Percentiles rank a stretch among this genome's conserved stretches.
Evolutionary conservation across 1,284 basidiomycete species (phyloP).

Genomic region (Acaromyces ingoldii): DNA sequence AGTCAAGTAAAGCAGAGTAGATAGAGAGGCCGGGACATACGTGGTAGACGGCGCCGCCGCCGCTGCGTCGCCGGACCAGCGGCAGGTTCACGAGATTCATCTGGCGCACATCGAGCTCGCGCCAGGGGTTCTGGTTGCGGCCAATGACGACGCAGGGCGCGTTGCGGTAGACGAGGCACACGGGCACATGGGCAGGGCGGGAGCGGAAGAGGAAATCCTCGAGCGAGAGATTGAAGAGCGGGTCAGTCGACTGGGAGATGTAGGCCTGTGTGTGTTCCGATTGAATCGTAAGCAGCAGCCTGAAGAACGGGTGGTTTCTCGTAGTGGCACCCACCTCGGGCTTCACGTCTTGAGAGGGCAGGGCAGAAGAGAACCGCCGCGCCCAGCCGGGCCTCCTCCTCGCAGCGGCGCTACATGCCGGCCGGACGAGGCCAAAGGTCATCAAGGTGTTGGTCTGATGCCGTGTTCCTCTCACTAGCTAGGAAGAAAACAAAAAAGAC

Average conservation of each 20-base stretch:
- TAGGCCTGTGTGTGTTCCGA: conserved; percentile 60
- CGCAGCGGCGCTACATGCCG: no score
- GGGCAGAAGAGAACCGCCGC: no score
- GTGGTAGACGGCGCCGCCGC: conserved; percentile 97
- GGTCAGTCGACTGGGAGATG: conserved; percentile 74
- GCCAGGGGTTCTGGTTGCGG: conserved; percentile 97
- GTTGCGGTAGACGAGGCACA: conserved; percentile 85
- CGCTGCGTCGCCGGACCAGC: conserved; percentile 79
- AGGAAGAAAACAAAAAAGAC: no score
- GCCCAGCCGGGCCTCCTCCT: no score
- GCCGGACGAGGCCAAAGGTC: no score
- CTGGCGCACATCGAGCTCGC: conserved; percentile 74
- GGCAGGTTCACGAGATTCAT: conserved; percentile 62
- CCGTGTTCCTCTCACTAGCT: no score
- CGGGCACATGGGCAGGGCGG: conserved; percentile 23
- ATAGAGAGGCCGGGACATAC: conserved; percentile 56
- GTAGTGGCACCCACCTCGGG: no score
- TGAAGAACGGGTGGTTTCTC: no score
- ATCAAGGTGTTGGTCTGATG: no score
- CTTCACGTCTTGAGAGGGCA: no score
- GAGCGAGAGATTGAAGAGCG: conserved; percentile 86
- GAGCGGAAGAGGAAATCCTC: conserved; percentile 61
- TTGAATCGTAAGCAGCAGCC: no score
- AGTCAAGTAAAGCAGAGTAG: background rate
- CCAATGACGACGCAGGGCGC: conserved; percentile 88